phyloP scores from a whole-genome alignment of 2,329 filamentous ascomycete species.

The Chalara sp. region DNA sequence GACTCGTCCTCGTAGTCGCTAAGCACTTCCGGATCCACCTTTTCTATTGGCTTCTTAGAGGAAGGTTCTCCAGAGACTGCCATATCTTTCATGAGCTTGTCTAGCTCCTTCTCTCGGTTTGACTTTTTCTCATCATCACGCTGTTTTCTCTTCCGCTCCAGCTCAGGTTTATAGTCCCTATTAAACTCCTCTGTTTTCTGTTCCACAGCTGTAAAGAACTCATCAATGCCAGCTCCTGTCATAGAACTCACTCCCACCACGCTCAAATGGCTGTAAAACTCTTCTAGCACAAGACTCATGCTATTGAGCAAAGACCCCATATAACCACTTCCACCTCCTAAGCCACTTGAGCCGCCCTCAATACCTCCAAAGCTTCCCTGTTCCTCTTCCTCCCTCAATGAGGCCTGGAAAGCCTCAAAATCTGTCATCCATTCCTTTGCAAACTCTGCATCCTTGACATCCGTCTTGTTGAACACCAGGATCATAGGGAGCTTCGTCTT shows the following conservation, averaged over 20 bases:
- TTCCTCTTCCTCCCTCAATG: constrained; percentile 73
- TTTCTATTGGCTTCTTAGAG: constrained; percentile 25
- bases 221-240: constrained; percentile 83
- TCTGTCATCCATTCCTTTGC: constrained; percentile 99
- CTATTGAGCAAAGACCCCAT: constrained; percentile 95
- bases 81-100: constrained; percentile 95
- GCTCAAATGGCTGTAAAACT: constrained; percentile 91
- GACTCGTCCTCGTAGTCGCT: constrained; percentile 36
- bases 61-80: constrained; percentile 41
- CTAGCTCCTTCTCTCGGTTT: constrained; percentile 72
- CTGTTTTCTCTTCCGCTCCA: constrained; percentile 70
- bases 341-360: constrained; percentile 52
- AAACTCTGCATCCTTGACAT: constrained; percentile 84
- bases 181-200: constrained; percentile 86
- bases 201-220: constrained; percentile 86
- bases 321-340: constrained; percentile 77
- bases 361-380: constrained; percentile 67
- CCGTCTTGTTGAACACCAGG: constrained; percentile 97
- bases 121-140: constrained; percentile 69
- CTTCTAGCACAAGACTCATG: constrained; percentile 95
- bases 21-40: constrained; percentile 30
- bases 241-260: constrained; percentile 92
- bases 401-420: constrained; percentile 90
- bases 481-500: constrained; percentile 99
- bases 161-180: constrained; percentile 83